These are phyloP conservation scores for Lipomyces sp. DNA, from an alignment of 805 yeast species.

Conservation along the genomic window DNA sequence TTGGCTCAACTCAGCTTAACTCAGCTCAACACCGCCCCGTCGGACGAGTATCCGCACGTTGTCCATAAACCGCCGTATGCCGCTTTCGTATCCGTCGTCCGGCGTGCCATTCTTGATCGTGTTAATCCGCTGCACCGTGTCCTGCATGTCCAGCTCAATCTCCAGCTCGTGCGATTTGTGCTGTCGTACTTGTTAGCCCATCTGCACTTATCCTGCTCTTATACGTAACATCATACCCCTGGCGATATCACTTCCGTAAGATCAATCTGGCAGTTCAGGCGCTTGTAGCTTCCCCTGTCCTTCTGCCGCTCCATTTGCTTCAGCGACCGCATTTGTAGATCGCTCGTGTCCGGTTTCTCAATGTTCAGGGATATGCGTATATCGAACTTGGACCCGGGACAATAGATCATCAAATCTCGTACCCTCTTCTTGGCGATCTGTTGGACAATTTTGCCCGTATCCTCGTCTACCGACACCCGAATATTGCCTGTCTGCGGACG, in stretches of 20 bases:
- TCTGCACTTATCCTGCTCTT: no score
- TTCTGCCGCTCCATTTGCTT: conserved; percentile 13
- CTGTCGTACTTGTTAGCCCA: no score
- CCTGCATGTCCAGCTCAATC: conserved; percentile 20
- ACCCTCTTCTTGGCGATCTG: conserved; percentile 19
- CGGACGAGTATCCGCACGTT: conserved; percentile 27
- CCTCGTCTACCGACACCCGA: conserved; percentile 15
- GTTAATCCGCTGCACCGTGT: conserved; percentile 8
- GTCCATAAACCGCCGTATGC: conserved; percentile 19
- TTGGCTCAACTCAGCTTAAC: no score
- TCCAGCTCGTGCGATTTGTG: conserved; percentile 22
- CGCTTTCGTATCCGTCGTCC: conserved; percentile 17
- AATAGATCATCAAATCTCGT: conserved; percentile 23
- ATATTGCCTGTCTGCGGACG: background rate
- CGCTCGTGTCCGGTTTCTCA: conserved; percentile 20
- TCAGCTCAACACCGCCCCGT: conserved; percentile 24
- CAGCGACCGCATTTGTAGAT: background rate
- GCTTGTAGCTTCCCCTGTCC: conserved; percentile 18
- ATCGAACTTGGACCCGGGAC: conserved; percentile 26
- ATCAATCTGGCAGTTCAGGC: conserved; percentile 20
- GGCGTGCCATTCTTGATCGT: conserved; percentile 4
- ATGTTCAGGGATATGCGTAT: conserved; percentile 22
- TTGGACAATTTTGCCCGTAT: conserved; percentile 6
- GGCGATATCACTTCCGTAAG: conserved; percentile 17
- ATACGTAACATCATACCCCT: no score